Percentiles rank a stretch among this genome's conserved stretches.
Evolutionary conservation across 1,284 basidiomycete species (phyloP).

Genomic region (Cystobasidium pallidum): DNA sequence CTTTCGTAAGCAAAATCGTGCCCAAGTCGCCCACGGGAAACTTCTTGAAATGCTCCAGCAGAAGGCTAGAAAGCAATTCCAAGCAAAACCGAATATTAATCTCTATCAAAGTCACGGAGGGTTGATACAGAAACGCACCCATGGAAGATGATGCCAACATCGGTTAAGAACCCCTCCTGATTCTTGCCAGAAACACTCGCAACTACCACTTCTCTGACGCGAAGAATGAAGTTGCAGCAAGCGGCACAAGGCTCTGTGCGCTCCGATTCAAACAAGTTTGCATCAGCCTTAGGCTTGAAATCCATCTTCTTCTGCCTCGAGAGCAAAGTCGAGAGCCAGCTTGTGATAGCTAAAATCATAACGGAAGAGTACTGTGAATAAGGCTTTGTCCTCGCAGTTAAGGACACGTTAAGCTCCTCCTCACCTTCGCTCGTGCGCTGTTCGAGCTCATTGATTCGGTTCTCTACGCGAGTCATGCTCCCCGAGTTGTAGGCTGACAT

Average conservation of each 20-base stretch:
- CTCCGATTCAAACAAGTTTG: constrained; percentile 87
- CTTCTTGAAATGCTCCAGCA: constrained; percentile 93
- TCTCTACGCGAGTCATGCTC: constrained; percentile 82
- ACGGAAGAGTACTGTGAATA: not conserved
- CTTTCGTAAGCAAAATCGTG: constrained; percentile 96
- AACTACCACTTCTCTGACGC: constrained; percentile 72
- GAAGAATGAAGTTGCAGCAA: constrained; percentile 82
- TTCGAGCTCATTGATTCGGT: constrained; percentile 77
- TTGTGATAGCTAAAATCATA: constrained; percentile 53
- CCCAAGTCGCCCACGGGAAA: constrained; percentile 96
- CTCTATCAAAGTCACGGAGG: not conserved
- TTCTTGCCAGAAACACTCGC: constrained; percentile 87
- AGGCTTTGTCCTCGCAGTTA: not conserved
- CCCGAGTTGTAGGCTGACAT: constrained; percentile 94
- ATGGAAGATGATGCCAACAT: constrained; percentile 93
- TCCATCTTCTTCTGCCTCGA: constrained; percentile 91
- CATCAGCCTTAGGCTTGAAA: constrained; percentile 95
- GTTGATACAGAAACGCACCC: constrained; percentile 61
- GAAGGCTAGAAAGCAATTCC: constrained; percentile 73
- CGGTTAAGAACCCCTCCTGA: constrained; percentile 84
- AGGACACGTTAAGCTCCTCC: constrained; percentile 50
- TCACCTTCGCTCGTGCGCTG: constrained; percentile 82
- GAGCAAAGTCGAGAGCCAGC: constrained; percentile 66
- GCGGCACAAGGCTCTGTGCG: constrained; percentile 94
- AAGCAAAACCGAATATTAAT: too few relatives aligned